Percentiles rank a stretch among this genome's conserved stretches.
Conservation (phyloP, 106 monocot genomes). For the Dendrobium huoshanense region DNA sequence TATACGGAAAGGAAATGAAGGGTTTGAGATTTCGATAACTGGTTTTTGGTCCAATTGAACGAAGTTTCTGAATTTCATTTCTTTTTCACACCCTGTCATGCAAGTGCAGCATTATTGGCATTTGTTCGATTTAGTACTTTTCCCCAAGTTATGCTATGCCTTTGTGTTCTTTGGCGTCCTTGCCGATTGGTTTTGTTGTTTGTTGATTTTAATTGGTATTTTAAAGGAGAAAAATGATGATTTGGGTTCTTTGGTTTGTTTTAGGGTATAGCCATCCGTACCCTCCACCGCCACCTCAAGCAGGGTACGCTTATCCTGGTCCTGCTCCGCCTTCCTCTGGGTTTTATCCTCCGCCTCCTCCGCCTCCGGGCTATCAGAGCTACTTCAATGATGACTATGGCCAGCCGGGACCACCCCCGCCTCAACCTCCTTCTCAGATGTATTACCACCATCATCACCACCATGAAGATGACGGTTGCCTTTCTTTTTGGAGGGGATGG, state of each 20-base stretch:
- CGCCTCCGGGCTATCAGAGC: slow-evolving; percentile 8
- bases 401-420: neutral
- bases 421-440: slow-evolving; percentile 5
- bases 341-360: neutral
- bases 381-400: slow-evolving; percentile 9
- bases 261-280: slow-evolving; percentile 7
- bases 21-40: neutral
- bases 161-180: neutral
- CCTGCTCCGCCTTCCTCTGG: slow-evolving; percentile 3
- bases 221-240: neutral
- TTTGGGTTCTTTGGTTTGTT: neutral
- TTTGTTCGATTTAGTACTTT: neutral
- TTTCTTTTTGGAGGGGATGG: slow-evolving; percentile 8
- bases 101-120: neutral
- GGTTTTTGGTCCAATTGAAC: neutral
- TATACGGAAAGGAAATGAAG: neutral
- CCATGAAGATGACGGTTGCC: slow-evolving; percentile 1
- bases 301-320: slow-evolving; percentile 8
- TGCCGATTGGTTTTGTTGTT: neutral
- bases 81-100: neutral
- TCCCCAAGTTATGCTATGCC: neutral
- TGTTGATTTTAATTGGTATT: neutral
- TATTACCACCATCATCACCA: slow-evolving; percentile 13
- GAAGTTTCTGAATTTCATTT: neutral
- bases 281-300: slow-evolving; percentile 5